These are phyloP conservation scores for Solanum pimpinellifolium DNA, from an alignment of 257 asterid species.

Conservation along the genomic window DNA sequence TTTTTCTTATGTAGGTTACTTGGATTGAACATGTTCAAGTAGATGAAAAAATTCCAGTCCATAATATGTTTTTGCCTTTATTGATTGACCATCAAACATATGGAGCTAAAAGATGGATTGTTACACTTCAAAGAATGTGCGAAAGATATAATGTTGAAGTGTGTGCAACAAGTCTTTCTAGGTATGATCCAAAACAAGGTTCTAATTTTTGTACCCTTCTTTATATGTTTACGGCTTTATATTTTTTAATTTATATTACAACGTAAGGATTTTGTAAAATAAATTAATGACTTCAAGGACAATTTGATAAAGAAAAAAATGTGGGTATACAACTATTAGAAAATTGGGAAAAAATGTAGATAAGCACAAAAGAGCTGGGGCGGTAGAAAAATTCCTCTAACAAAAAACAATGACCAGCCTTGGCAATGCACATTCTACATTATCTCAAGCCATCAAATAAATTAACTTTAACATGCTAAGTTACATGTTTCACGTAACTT, in stretches of 20 bases:
- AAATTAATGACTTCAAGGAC: no score
- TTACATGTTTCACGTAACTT: no score
- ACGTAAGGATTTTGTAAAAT: not conserved
- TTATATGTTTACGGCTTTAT: not conserved
- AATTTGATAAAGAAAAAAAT: no score
- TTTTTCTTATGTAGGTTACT: conserved; percentile 29
- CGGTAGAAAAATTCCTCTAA: no score
- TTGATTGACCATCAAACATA: conserved; percentile 39
- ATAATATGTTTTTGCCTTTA: conserved; percentile 42
- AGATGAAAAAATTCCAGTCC: conserved; percentile 40
- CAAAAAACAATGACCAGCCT: no score
- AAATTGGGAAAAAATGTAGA: no score
- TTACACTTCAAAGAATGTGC: conserved; percentile 46
- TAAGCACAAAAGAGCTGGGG: no score
- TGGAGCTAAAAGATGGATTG: conserved; percentile 64
- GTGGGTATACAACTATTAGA: no score
- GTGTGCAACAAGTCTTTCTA: conserved; percentile 12
- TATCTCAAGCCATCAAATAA: no score
- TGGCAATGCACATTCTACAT: no score
- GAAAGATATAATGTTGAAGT: conserved; percentile 41
- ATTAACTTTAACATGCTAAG: no score
- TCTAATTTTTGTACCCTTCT: not conserved
- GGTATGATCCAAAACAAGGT: conserved; percentile 47
- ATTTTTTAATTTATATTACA: not conserved
- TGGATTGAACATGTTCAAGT: conserved; percentile 84